Evolutionary conservation across 208 protist genomes (phyloP).

Genomic region (Balamuthia mandrillaris): DNA sequence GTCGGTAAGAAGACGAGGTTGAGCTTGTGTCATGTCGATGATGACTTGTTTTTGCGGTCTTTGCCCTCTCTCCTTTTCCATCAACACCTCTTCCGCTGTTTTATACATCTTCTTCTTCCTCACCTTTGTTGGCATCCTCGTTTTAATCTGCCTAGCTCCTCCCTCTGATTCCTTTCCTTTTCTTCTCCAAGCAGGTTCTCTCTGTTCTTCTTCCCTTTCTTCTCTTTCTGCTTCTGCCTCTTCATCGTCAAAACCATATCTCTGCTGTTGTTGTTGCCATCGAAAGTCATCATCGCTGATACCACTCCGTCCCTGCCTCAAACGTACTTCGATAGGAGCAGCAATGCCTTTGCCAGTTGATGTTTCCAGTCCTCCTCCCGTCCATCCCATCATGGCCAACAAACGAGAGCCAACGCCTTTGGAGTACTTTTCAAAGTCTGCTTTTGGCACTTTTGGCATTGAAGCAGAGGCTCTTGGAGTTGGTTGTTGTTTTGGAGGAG

Average conservation of each 20-base stretch:
- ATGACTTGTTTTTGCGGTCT: constrained; percentile 11
- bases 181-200: not conserved
- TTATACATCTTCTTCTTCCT: not conserved
- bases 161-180: not conserved
- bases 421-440: not conserved
- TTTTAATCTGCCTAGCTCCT: not conserved
- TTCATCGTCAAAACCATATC: too few species aligned
- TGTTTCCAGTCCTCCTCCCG: constrained; percentile 18
- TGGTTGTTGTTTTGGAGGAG: too few species aligned
- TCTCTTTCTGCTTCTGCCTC: not conserved
- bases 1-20: constrained; percentile 18
- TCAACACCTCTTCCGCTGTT: constrained; percentile 9
- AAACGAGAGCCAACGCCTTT: not conserved
- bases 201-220: not conserved
- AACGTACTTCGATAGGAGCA: constrained; percentile 6
- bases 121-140: not conserved
- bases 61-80: not conserved
- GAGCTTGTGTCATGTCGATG: constrained; percentile 20
- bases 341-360: constrained; percentile 29
- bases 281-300: not conserved
- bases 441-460: not conserved
- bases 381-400: constrained; percentile 38
- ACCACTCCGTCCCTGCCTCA: not conserved
- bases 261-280: constrained; percentile 17
- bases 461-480: too few species aligned